Conservation (phyloP, 1,284 basidiomycete species). For the Boletus smithii region DNA sequence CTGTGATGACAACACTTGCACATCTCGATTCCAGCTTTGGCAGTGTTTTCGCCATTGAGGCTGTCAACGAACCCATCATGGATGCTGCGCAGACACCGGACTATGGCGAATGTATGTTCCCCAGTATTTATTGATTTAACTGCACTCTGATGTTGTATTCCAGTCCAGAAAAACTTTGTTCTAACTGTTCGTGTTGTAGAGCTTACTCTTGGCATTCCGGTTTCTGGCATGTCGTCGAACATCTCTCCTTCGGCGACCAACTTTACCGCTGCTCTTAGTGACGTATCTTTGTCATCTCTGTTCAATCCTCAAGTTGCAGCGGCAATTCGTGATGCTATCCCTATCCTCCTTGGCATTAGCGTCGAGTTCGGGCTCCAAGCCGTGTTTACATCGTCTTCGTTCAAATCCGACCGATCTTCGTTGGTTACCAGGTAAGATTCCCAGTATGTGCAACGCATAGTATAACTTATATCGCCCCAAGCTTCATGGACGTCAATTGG, state of each 20-base stretch:
- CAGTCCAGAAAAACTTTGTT: conserved; percentile 73
- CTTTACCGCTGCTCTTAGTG: conserved; percentile 42
- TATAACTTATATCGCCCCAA: conserved; percentile 29
- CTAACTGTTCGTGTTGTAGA: conserved; percentile 63
- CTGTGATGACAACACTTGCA: conserved; percentile 68
- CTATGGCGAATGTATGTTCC: conserved; percentile 58
- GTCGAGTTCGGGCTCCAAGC: conserved; percentile 33
- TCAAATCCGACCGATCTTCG: conserved; percentile 26
- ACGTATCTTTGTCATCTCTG: conserved; percentile 28
- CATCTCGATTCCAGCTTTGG: conserved; percentile 66
- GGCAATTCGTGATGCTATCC: conserved; percentile 47
- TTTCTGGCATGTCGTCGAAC: conserved; percentile 43
- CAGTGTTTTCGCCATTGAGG: conserved; percentile 68
- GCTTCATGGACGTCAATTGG: conserved; percentile 79
- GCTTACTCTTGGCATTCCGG: conserved; percentile 51
- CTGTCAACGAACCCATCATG: conserved; percentile 75
- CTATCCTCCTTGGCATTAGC: conserved; percentile 48
- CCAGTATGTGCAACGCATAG: background rate
- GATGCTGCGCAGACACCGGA: conserved; percentile 60
- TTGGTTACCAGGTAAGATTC: conserved; percentile 44
- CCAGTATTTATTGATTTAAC: background rate
- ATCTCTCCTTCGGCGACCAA: conserved; percentile 35
- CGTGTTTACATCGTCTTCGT: conserved; percentile 23
- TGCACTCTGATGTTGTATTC: conserved; percentile 4
- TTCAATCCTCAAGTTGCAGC: conserved; percentile 44